These are phyloP conservation scores for Prunus salicina DNA, from an alignment of 306 rosid genomes.

Conservation along the genomic window DNA sequence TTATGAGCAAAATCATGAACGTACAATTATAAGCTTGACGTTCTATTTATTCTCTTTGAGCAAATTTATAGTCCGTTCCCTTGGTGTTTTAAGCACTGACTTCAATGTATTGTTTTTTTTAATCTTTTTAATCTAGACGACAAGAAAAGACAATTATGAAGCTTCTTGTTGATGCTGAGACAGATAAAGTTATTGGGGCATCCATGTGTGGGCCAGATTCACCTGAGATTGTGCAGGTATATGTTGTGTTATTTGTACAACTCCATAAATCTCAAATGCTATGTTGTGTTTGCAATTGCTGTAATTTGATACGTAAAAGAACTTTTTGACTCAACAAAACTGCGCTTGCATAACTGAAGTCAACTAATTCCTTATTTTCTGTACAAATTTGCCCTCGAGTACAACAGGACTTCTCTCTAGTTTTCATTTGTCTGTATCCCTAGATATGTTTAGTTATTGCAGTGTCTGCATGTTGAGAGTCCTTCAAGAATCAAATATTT, in stretches of 20 bases:
- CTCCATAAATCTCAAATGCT: not conserved
- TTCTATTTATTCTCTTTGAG: not conserved
- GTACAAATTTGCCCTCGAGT: not conserved
- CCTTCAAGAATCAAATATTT: too few species aligned
- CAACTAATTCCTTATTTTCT: not conserved
- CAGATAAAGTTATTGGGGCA: constrained; percentile 84
- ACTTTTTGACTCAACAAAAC: not conserved
- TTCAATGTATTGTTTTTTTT: constrained; percentile 4
- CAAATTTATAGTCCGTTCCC: not conserved
- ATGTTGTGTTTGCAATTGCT: not conserved
- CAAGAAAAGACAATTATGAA: constrained; percentile 95
- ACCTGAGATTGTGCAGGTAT: constrained; percentile 93
- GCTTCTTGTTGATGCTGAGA: constrained; percentile 85
- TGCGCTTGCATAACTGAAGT: not conserved
- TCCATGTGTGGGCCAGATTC: constrained; percentile 97
- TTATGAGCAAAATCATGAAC: not conserved
- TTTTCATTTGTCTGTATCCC: not conserved
- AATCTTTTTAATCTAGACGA: constrained; percentile 50
- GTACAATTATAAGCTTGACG: not conserved
- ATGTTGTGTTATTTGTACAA: not conserved
- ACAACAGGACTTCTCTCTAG: not conserved
- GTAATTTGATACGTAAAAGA: not conserved
- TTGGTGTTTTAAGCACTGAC: constrained; percentile 8
- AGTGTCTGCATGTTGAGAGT: not conserved
- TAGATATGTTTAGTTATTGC: not conserved